Evolutionary conservation across 108 stramenopile genomes (phyloP), one percentile per base, ranked within the genome.

Genomic region (Cafeteria roenbergensis): DNA sequence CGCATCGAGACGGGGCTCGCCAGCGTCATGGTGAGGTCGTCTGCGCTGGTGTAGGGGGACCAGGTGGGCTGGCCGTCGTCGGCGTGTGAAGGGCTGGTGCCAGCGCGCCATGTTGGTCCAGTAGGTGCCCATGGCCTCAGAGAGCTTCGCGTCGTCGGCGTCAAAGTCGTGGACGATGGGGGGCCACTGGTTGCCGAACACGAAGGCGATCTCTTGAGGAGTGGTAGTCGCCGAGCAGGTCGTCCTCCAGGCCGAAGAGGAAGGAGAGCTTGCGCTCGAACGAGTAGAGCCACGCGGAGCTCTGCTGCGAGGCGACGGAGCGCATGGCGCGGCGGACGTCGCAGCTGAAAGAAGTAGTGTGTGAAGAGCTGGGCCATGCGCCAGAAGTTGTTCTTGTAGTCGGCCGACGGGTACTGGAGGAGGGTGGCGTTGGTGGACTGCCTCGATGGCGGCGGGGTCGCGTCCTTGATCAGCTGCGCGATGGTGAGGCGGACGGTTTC

Each of bases 101-200:
- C 22, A 22, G 22, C 59, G 59, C 2, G 59, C 59, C 59, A 61
- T 12, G 20, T 6, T 22, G 2, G 59, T 61, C 59, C 59, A 61
- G 59, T 32, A 61, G 17, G 20, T 22, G 36, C 20, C n/a, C 8
- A 67, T 32, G 25, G 4, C 33, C 6, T 28, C 26, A 26, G n/a
- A 24, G 14, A 67, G 1, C 0, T 56, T 8, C 66, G 38, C 27
- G 36, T 67, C 66, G 17, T 31, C 56, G 0, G 12, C 55, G 3
- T 12, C 14, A 0, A 67, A 67, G 30, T 12, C 27, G 48, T 67
- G 66, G 24, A 67, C 50, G 37, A 67, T 55, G 14, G 58, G 56
- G 1, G 66, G 66, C 66, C 66, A 67, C 55, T 55, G 33, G 66
- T 68, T 68, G 12, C 24, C 67, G 26, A 37, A 68, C 34, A 68